Base-by-base conservation (phyloP, 2,329 filamentous ascomycete genomes). In the Paraconiothyrium sp. region DNA sequence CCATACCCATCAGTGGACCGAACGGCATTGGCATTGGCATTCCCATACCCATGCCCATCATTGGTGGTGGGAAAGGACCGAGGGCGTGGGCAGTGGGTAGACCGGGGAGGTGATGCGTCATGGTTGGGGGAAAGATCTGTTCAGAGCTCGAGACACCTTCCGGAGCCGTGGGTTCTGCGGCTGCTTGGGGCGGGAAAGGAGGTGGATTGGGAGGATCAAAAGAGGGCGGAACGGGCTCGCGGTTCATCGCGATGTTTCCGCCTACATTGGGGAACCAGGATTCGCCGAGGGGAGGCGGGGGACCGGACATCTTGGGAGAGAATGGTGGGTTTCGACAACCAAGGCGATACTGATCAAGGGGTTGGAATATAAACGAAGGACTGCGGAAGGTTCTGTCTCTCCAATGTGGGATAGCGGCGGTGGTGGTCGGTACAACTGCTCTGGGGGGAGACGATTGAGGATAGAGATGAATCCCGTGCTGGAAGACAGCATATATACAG, bases 221-320 rank as follows among this genome's bases (percentile, higher is more conserved):
- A n/a, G 54, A 39, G 6, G 72, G 71, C 11, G 75, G 75, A 2
- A 72, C 72, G 5, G 72, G 68, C 6, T 74, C 72, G 61, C 70
- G 75, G 62, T 73, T 73, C 60, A 78, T 73, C 61, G 74, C 76
- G 16, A 74, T 73, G 60, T 78, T 78, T 59, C 68, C 67, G 35
- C 70, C 69, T n/a, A 77, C 64, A 66, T 77, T 71, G 43, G 64
- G 70, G 58, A 63, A 57, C 69, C 70, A 75, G 41, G 72, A 66
- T 57, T 68, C 59, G 46, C 72, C 72, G 35, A 70, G 58, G 44
- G 72, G 72, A 54, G 70, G 74, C 10, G 63, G 66, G 39, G 69
- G 70, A 24, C 66, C 68, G 54, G 73, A 66, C 73, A 77, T 77
- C 39, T n/a, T 54, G 50, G 20, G 34, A 20, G 22, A 34, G 27